phyloP scores from a whole-genome alignment of 1,139 yeast species.

The Trichomonascaceae sp. region DNA sequence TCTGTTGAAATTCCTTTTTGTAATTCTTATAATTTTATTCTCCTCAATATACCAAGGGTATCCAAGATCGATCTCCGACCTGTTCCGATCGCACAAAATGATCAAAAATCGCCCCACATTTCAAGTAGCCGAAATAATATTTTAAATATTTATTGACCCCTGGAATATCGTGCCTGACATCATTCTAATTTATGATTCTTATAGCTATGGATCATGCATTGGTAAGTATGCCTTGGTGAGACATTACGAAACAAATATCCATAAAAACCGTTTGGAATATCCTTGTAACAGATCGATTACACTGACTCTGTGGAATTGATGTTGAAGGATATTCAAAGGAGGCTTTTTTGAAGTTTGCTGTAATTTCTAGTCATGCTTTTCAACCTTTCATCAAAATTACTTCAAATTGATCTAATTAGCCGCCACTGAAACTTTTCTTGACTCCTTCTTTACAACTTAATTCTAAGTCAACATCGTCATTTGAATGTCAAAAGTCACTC shows the following conservation, averaged over 20 bases:
- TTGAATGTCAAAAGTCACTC: conserved; percentile 5
- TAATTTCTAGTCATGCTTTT: too few relatives aligned
- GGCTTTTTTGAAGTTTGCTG: too few relatives aligned
- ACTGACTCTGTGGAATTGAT: neutral
- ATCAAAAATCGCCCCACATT: neutral
- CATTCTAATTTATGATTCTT: neutral
- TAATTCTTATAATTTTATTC: too few relatives aligned
- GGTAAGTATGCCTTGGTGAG: neutral
- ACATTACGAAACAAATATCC: too few relatives aligned
- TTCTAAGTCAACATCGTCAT: neutral
- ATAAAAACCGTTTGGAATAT: too few relatives aligned
- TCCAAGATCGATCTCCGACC: neutral
- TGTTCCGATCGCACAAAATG: neutral
- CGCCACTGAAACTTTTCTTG: neutral
- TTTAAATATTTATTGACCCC: neutral
- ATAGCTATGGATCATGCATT: neutral
- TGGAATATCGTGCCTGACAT: neutral
- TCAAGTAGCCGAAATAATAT: neutral
- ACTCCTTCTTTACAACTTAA: neutral
- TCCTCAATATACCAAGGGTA: neutral
- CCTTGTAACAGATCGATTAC: too few relatives aligned
- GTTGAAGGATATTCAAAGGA: neutral
- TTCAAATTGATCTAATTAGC: neutral
- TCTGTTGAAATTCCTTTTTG: neutral
- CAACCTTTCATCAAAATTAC: neutral